Conservation (phyloP, 768 basidiomycete genomes). For the Neoboletus magnificus region DNA sequence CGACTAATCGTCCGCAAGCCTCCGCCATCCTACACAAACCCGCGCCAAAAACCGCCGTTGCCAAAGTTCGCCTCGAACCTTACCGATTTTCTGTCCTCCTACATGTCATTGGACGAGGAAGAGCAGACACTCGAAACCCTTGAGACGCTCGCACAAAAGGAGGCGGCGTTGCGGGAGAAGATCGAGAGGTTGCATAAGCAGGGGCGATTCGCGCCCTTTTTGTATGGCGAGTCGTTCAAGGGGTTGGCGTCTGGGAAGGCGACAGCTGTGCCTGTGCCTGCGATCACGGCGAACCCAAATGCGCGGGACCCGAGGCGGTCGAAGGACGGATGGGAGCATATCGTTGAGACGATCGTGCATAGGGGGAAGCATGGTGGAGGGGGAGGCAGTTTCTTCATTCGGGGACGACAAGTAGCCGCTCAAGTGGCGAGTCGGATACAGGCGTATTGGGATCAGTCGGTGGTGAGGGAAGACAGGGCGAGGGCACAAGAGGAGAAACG, state of each 20-base stretch:
- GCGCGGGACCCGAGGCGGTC: conserved; percentile 24
- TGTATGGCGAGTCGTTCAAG: conserved; percentile 30
- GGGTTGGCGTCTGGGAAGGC: conserved; percentile 1
- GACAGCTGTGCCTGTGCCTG: background rate
- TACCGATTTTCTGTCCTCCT: conserved; percentile 57
- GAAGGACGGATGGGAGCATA: conserved; percentile 56
- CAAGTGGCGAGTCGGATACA: conserved; percentile 63
- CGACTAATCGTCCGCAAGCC: conserved; percentile 65
- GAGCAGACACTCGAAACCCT: conserved; percentile 42
- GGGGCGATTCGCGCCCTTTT: conserved; percentile 44
- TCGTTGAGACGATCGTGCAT: conserved; percentile 46
- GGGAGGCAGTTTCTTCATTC: conserved; percentile 5
- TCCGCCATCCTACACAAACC: conserved; percentile 58
- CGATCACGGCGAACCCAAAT: conserved; percentile 16
- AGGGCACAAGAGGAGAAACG: conserved; percentile 63
- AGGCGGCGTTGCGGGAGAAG: conserved; percentile 43
- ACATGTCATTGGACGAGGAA: conserved; percentile 48
- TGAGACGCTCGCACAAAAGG: conserved; percentile 37
- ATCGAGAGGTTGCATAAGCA: conserved; percentile 43
- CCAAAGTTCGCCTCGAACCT: conserved; percentile 55
- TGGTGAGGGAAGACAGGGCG: conserved; percentile 58
- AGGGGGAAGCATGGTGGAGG: conserved; percentile 19
- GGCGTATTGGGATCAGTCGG: conserved; percentile 71
- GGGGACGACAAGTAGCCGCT: conserved; percentile 44
- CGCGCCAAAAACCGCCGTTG: conserved; percentile 58